phyloP scores from a whole-genome alignment of 2,329 filamentous ascomycete species.

The Epichloe gansuensis region DNA sequence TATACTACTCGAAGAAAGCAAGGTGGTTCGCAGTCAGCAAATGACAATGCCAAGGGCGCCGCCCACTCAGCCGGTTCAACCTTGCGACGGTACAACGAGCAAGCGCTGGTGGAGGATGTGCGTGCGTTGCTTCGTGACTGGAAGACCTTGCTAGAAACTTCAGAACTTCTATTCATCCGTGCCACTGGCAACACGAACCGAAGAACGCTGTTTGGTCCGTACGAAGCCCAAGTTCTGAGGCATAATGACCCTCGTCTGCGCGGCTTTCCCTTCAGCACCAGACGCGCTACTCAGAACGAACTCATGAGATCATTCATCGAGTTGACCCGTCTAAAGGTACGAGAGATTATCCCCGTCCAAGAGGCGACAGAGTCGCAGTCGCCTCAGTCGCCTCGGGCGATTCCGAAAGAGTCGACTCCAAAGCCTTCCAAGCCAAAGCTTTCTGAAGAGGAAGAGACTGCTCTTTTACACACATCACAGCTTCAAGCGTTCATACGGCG shows the following conservation, averaged over 20 bases:
- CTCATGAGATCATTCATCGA: slow-evolving; percentile 92
- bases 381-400: slow-evolving; percentile 20
- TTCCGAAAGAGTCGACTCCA: slow-evolving; percentile 23
- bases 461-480: slow-evolving; percentile 74
- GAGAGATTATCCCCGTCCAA: slow-evolving; percentile 57
- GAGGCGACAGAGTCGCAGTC: slow-evolving; percentile 32
- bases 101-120: slow-evolving; percentile 79
- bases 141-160: slow-evolving; percentile 72
- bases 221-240: slow-evolving; percentile 74
- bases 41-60: slow-evolving; percentile 83
- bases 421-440: slow-evolving; percentile 51
- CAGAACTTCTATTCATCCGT: slow-evolving; percentile 76
- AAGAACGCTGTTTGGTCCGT: slow-evolving; percentile 77
- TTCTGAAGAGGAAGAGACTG: slow-evolving; percentile 73
- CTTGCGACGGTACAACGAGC: slow-evolving; percentile 86
- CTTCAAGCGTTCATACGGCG: slow-evolving; percentile 78
- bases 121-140: slow-evolving; percentile 69
- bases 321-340: slow-evolving; percentile 78
- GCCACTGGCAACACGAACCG: slow-evolving; percentile 81
- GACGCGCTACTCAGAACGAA: slow-evolving; percentile 83
- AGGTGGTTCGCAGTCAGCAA: slow-evolving; percentile 87
- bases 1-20: slow-evolving; percentile 96
- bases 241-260: slow-evolving; percentile 69
- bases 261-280: slow-evolving; percentile 86
- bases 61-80: slow-evolving; percentile 89